Percentiles rank a stretch among this genome's conserved stretches.
Evolutionary conservation across 2,329 filamentous ascomycete species (phyloP).

Genomic region (Coleophoma crateriformis): DNA sequence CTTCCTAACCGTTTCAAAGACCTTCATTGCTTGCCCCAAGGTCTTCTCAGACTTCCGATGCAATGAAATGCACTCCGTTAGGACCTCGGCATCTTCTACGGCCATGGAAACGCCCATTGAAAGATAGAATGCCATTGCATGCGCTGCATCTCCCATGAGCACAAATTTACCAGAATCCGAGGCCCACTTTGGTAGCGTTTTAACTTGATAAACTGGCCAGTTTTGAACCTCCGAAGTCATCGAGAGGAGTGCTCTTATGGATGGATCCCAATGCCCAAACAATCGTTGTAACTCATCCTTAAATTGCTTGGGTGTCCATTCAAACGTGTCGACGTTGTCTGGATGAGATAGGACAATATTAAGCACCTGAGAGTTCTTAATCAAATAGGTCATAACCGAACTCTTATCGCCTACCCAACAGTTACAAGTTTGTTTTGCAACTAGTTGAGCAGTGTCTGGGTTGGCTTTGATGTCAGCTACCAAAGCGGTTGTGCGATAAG

Average conservation of each 20-base stretch:
- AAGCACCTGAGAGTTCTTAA: background rate
- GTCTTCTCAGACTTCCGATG: background rate
- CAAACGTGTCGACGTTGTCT: background rate
- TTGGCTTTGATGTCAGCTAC: constrained; percentile 29
- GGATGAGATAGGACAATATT: background rate
- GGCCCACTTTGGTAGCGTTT: background rate
- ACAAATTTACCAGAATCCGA: background rate
- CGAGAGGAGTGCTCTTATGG: background rate
- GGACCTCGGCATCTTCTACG: background rate
- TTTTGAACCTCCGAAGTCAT: background rate
- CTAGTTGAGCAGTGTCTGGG: constrained; percentile 18
- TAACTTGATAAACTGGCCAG: background rate
- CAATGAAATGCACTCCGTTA: background rate
- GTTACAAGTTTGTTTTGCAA: background rate
- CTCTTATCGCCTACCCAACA: background rate
- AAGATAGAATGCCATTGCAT: constrained; percentile 4
- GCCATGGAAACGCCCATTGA: background rate
- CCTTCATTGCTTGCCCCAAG: background rate
- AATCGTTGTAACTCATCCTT: background rate
- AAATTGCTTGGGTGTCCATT: background rate
- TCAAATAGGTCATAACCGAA: background rate
- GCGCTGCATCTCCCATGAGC: background rate
- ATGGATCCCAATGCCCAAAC: background rate
- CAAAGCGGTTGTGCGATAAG: constrained; percentile 35
- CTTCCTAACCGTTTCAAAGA: constrained; percentile 1